Percentiles rank a stretch among this genome's conserved stretches.
These are phyloP conservation scores for Debaryomycetaceae sp. DNA, from an alignment of 1,139 yeast species.

Conservation along the genomic window DNA sequence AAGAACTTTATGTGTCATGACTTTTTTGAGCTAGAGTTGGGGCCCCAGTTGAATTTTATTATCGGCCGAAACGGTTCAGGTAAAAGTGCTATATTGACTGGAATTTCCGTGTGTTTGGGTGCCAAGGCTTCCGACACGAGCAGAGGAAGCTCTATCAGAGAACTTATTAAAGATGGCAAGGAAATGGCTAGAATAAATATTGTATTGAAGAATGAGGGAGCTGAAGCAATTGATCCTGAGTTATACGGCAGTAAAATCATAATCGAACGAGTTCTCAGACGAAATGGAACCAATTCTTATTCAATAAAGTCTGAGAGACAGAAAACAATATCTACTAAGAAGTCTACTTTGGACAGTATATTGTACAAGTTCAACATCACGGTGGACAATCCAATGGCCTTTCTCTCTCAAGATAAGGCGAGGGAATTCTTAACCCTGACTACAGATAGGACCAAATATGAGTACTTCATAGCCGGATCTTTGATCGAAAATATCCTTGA, in stretches of 20 bases:
- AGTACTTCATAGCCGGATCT: constrained; percentile 77
- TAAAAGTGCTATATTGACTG: constrained; percentile 88
- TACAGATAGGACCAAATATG: constrained; percentile 66
- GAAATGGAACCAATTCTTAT: constrained; percentile 50
- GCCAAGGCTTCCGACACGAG: constrained; percentile 90
- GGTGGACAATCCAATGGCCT: constrained; percentile 89
- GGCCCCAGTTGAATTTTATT: constrained; percentile 84
- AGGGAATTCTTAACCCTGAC: constrained; percentile 81
- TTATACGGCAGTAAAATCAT: constrained; percentile 65
- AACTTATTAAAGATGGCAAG: constrained; percentile 76
- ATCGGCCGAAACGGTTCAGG: constrained; percentile 97
- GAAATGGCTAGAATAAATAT: constrained; percentile 59
- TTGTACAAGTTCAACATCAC: constrained; percentile 70
- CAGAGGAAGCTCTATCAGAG: constrained; percentile 70
- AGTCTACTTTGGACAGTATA: constrained; percentile 63
- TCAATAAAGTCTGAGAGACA: constrained; percentile 51
- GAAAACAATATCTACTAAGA: constrained; percentile 55
- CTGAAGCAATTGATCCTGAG: constrained; percentile 60
- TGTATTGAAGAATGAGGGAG: constrained; percentile 59
- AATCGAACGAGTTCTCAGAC: constrained; percentile 65
- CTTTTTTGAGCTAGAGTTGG: constrained; percentile 69
- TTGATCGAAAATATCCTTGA: constrained; percentile 58
- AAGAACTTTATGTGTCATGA: constrained; percentile 84
- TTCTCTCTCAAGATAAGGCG: constrained; percentile 92
- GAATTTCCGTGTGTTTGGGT: constrained; percentile 88